Conservation (phyloP, 331 rosid species). For the Malus hybrid region DNA sequence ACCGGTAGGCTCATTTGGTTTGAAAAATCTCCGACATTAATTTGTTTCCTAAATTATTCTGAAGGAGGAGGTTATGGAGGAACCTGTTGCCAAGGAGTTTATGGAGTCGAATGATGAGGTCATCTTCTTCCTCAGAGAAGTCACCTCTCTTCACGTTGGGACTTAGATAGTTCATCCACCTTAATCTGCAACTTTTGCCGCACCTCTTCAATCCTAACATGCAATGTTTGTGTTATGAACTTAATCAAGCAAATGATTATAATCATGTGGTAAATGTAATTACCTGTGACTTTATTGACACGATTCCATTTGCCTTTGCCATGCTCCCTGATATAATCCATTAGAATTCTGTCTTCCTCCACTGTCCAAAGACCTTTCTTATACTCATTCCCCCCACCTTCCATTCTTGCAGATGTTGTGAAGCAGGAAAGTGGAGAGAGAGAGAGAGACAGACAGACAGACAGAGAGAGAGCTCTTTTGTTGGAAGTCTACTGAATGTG, state of each 20-base stretch:
- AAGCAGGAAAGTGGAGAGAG: neutral
- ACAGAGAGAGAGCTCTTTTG: neutral
- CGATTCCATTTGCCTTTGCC: constrained; percentile 63
- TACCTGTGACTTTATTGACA: constrained; percentile 42
- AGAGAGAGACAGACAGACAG: neutral
- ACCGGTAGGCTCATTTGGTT: neutral
- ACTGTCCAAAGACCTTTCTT: constrained; percentile 46
- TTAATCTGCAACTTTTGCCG: constrained; percentile 60
- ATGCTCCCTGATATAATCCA: constrained; percentile 29
- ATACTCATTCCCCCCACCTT: constrained; percentile 15
- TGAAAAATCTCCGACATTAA: neutral
- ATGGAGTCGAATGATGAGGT: constrained; percentile 60
- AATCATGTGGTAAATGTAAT: neutral
- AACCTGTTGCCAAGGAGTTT: constrained; percentile 60
- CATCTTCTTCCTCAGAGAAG: constrained; percentile 56
- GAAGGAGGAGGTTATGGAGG: neutral
- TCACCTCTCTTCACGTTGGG: constrained; percentile 50
- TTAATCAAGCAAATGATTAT: neutral
- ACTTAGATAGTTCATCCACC: constrained; percentile 60
- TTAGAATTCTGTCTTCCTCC: constrained; percentile 47
- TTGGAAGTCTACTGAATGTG: neutral
- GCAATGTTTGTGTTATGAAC: neutral
- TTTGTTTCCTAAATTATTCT: neutral
- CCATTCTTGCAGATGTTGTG: constrained; percentile 16
- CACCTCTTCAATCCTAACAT: constrained; percentile 50